Base-by-base conservation (phyloP, 129 eudicot species). In the Silybum marianum region DNA sequence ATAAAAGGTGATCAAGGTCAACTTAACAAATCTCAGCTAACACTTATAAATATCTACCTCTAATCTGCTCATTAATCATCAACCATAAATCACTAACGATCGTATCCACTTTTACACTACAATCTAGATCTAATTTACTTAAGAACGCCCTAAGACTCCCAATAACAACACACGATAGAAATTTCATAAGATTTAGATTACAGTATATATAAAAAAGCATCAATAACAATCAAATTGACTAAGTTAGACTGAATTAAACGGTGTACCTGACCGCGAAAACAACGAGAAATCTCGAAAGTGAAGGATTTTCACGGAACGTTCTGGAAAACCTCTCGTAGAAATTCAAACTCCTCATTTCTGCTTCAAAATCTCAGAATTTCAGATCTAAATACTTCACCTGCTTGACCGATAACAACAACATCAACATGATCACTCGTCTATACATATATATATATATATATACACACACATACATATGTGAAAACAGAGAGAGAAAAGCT, bases 261-360 rank as follows among this genome's bases (percentile, higher is more conserved):
- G 11, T 34, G 40, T 90, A 95, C 98, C 98, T 82, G 80, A 92
- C 89, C 70, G 97, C 81, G 80, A 89, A 90, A 67, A 95, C 94
- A 58, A 92, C 90, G 63, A 95, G 88, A 83, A 89, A 65, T 75
- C 90, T 87, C 46, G 93, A 83, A 62, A 92, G 82, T 63, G 90
- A 85, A 71, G 94, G 88, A 89, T 89, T 72, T 16, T 90, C 91
- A 30, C 89, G 86, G 87, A 90, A 89, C 38, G 89, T 84, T 81
- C 88, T 77, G 7, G 97, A 95, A 72, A 88, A 79, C 44, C 90
- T 84, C 71, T 88, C 90, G 82, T 86, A 88, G 60, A 85, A 71
- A 70, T 79, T 78, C 77, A 82, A 76, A 34, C 67, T 85, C 79
- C 85, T 76, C 98, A 90, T 90, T 38, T 73, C 73, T 26, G 67